Base-by-base conservation (phyloP, 225 moss, liverwort and hornwort genomes). In the Bryoerythrophyllum caledonicum region DNA sequence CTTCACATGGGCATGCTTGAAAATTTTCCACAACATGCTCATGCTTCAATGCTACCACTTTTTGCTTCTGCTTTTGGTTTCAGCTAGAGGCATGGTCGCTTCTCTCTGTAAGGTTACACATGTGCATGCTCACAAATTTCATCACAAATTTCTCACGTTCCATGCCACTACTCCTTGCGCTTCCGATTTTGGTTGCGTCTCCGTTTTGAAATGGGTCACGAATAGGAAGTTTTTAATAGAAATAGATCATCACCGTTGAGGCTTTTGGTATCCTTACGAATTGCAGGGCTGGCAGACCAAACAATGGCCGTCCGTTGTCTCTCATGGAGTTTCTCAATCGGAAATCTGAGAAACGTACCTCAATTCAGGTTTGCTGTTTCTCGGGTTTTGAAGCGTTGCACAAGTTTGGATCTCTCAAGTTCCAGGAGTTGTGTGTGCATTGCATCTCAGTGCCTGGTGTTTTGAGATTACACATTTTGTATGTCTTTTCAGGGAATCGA, bases 241-340 rank as follows among this genome's bases (percentile, higher is more conserved):
- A 38, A 10, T 8, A 38, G 9, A 8, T 38, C 7, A 38, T 38
- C 38, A 38, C 38, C 38, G 46, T 67, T 24, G 8, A 40, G 54
- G 67, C 38, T 62, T 24, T 54, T 13, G 17, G 27, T 25, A 43
- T 20, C 32, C 17, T 16, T 19, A 5, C 56, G 46, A 44, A n/a
- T 68, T 49, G 46, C 77, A 84, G 84, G 74, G 64, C 68, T 32
- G 74, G 76, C 10, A 64, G 54, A 27, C 68, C 74, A 27, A 49
- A 57, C 46, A 72, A 30, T 32, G 76, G 72, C 59, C 71, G 71
- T 64, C 64, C 82, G 5, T 28, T 85, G 13, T 80, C 87, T 8
- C 84, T 84, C 24, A 21, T 85, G 82, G 87, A 87, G 34, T 87
- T 87, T 44, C 78, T 85, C 20, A 49, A 82, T 65, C 80, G 82